These are phyloP conservation scores for Tetrapisispora arboricola DNA, from an alignment of 805 yeast genomes.

Conservation along the genomic window DNA sequence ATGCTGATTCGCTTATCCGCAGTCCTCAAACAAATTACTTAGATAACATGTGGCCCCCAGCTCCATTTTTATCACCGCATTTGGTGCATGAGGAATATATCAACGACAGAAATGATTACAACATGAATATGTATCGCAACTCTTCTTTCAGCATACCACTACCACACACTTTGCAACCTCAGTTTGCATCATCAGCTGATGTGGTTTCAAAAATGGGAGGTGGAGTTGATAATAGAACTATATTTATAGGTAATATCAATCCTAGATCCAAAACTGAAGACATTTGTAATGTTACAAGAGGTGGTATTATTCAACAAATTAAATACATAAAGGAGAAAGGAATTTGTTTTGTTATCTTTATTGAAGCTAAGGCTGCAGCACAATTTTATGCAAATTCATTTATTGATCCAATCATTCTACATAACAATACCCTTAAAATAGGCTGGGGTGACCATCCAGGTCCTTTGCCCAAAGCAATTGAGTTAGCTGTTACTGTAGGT, in stretches of 20 bases:
- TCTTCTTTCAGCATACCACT: constrained; percentile 11
- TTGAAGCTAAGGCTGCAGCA: constrained; percentile 54
- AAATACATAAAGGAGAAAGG: constrained; percentile 42
- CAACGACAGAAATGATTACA: neutral
- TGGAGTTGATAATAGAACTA: constrained; percentile 48
- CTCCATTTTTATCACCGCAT: neutral
- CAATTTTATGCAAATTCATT: constrained; percentile 54
- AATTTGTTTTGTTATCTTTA: constrained; percentile 60
- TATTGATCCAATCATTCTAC: constrained; percentile 48
- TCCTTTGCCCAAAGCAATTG: constrained; percentile 43
- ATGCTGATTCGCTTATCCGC: neutral
- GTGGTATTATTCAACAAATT: constrained; percentile 60
- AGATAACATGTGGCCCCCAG: neutral
- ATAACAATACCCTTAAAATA: constrained; percentile 50
- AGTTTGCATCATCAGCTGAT: constrained; percentile 21
- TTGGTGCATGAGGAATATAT: neutral
- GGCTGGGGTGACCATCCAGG: constrained; percentile 70
- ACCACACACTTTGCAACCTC: constrained; percentile 23
- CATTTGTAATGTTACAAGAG: constrained; percentile 64
- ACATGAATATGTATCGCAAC: neutral
- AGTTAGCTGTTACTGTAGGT: constrained; percentile 58
- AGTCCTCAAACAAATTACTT: neutral
- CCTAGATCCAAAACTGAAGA: constrained; percentile 59
- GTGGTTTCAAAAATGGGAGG: constrained; percentile 26
- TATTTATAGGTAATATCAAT: constrained; percentile 58